phyloP scores from a whole-genome alignment of 306 rosid species.

The Quercus gilva region DNA sequence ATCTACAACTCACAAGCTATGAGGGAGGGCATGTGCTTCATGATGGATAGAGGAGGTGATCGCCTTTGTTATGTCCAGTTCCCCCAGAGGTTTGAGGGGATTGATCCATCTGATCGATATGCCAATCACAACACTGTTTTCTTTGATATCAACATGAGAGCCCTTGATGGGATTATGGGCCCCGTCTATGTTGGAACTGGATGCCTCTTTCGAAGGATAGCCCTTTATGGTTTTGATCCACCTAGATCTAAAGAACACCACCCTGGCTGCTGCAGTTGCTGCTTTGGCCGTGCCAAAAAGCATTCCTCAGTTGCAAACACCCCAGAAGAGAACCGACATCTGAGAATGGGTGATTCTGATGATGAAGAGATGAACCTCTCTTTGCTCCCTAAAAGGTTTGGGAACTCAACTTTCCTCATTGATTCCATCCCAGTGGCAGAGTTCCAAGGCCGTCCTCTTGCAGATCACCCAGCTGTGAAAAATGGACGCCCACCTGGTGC shows the following conservation, averaged over 20 bases:
- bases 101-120: constrained; percentile 95
- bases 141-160: constrained; percentile 97
- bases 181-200: constrained; percentile 98
- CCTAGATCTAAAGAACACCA: constrained; percentile 80
- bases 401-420: constrained; percentile 83
- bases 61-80: constrained; percentile 93
- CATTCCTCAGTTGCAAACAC: constrained; percentile 47
- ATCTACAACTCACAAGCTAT: constrained; percentile 89
- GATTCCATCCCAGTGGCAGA: constrained; percentile 96
- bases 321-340: constrained; percentile 70
- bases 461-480: constrained; percentile 96
- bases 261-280: constrained; percentile 65
- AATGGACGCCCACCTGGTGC: constrained; percentile 94
- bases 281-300: constrained; percentile 57
- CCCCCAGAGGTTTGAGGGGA: constrained; percentile 98
- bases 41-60: constrained; percentile 99
- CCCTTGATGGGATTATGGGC: constrained; percentile 96
- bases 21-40: constrained; percentile 98
- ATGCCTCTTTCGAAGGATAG: constrained; percentile 84
- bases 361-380: constrained; percentile 90
- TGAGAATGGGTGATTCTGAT: constrained; percentile 84
- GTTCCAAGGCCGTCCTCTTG: constrained; percentile 97
- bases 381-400: constrained; percentile 77
- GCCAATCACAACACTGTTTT: constrained; percentile 97
- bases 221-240: constrained; percentile 92